Base-by-base conservation (phyloP, 2,329 filamentous ascomycete species). In the Eutypella sp. region DNA sequence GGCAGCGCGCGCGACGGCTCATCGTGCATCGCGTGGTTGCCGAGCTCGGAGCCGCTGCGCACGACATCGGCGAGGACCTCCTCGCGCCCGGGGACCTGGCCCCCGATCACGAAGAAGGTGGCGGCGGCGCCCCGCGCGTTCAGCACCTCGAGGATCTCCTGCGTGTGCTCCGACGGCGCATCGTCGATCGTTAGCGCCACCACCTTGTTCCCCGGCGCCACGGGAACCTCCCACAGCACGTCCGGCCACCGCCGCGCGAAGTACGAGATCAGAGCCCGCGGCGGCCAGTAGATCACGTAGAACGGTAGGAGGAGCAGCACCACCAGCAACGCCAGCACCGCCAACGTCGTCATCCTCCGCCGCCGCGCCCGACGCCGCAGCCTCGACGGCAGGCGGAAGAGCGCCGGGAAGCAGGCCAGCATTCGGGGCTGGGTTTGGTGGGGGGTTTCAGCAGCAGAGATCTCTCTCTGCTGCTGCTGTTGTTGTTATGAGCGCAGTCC, bases 111-210 rank as follows among this genome's bases (percentile, higher is more conserved):
- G 65, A 96, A 96, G 64, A 95, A 93, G 0, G 90, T 96, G 0
- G 90, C 90, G 18, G 74, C 79, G 13, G 85, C 88, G 46, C 77
- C 74, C 59, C 89, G 75, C 20, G 72, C 71, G 44, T 73, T 70
- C n/a, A 96, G 73, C 0, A 88, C 68, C 37, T 80, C 68, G 45
- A 90, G 69, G 48, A 96, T 90, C 46, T 83, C 79, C 38, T 67
- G 60, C 2, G 90, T 95, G 63, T 87, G 75, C 37, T 76, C 67
- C 2, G 86, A 91, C 0, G 90, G 90, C 23, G 83, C 86, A 67
- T 96, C 90, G 69, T 96, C 90, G 58, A 96, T 85, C 1, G 89
- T 95, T 33, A 96, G 74, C 0, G 88, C 90, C 16, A 96, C 74
- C 22, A 92, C 67, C 59, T 84, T 87, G 40, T 78, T 69, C 8